Conservation (phyloP, 2,329 filamentous ascomycete species). For the Zalaria sp. region DNA sequence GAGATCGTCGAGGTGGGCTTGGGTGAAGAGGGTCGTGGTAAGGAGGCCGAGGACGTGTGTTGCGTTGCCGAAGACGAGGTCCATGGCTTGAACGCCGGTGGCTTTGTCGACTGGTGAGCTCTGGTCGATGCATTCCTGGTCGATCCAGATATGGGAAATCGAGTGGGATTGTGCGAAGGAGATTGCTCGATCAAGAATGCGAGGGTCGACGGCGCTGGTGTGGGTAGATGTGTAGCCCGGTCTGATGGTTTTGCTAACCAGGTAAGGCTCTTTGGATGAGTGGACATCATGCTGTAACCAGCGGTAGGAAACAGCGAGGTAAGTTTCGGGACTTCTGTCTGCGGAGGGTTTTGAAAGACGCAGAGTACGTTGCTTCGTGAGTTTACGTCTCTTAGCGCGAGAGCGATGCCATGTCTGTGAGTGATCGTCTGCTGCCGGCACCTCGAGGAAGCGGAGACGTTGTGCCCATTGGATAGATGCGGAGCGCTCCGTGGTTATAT, state of each 20-base stretch:
- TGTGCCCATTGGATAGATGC: not conserved
- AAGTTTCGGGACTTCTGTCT: not conserved
- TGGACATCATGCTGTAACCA: not conserved
- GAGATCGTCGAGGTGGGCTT: not conserved
- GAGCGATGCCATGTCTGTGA: no score
- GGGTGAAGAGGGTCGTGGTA: not conserved
- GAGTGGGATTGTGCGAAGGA: not conserved
- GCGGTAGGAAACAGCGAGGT: not conserved
- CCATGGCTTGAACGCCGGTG: not conserved
- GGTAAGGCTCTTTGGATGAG: no score
- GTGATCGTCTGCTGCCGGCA: no score
- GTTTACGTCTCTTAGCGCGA: no score
- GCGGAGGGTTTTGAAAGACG: not conserved
- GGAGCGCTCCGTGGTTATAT: not conserved
- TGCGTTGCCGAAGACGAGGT: not conserved
- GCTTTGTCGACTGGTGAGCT: not conserved
- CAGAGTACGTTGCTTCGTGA: not conserved
- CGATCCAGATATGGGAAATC: not conserved
- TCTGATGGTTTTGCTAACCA: conserved; percentile 1
- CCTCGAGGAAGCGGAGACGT: not conserved
- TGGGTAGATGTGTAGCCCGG: not conserved
- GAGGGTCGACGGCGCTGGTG: not conserved
- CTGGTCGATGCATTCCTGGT: conserved; percentile 1
- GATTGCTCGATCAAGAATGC: not conserved
- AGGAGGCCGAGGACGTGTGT: not conserved